Evolutionary conservation across 108 stramenopile species (phyloP), one percentile per base, ranked within the genome.

Genomic region (Halocafeteria seosinensis): DNA sequence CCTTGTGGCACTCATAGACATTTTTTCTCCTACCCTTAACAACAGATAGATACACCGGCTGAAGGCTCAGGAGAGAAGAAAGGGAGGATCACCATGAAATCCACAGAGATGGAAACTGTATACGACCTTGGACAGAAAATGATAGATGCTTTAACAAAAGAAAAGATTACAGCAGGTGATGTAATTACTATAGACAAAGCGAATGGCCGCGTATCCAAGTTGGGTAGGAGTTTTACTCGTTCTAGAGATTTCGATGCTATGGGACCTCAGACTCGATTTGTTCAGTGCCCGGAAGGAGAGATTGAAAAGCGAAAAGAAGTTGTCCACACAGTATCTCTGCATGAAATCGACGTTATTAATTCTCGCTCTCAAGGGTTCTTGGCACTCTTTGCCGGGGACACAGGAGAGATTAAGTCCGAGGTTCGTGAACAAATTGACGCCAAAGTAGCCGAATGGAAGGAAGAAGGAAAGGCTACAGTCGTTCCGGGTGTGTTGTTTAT

Each of bases 271-370:
- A 95, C 94, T 17, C 84, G 91, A 65, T 98, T 95, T 71, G 96
- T 98, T 21, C 91, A 90, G 61, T 91, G 90, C 65, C 96, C 96
- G 34, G 94, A 95, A 70, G 96, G 96, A 11, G 96, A 98, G 73
- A 76, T 98, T 65, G 88, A 92, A 79, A 92, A 94, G 79, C 84
- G 93, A 33, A 92, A 94, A 67, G 88, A 89, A 62, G 91, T 95
- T 29, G 90, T 91, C 9, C 89, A 91, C 67, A 85, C 84, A 32
- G 94, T 98, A 35, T 85, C 84, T 63, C 73, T 98, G 42, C 96
- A 98, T 74, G 96, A 98, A 73, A 98, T 98, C 67, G 96, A 98
- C 78, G 96, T 98, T 32, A 98, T 98, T 71, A 98, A 98, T 78
- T 86, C 84, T 31, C 76, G 96, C 50, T 89, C 92, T 73, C 95